Percentiles rank a stretch among this genome's conserved stretches.
Evolutionary conservation across 441 rosid genomes (phyloP).

Genomic region (Pelargonium citronellum): DNA sequence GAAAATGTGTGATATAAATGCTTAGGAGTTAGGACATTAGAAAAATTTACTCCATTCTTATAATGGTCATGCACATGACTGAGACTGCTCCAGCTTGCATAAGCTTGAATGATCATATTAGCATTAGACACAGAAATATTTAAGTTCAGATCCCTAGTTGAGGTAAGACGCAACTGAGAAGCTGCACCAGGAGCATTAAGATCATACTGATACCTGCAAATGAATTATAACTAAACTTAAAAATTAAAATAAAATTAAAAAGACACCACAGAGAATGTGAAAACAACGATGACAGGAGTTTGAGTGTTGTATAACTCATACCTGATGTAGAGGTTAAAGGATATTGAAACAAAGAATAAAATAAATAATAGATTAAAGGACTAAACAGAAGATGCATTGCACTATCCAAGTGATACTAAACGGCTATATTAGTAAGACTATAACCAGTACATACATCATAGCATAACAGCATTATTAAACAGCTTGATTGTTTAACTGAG

Average conservation of each 20-base stretch:
- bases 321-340: neutral
- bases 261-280: neutral
- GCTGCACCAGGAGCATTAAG: constrained; percentile 67
- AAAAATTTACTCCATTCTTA: constrained; percentile 45
- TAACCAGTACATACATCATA: neutral
- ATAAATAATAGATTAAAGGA: too few relatives aligned
- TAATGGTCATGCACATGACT: constrained; percentile 46
- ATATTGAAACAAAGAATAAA: neutral
- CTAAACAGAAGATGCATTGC: neutral
- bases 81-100: constrained; percentile 93
- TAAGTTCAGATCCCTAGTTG: constrained; percentile 72
- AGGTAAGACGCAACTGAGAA: constrained; percentile 75
- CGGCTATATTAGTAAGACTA: neutral
- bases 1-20: neutral
- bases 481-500: neutral
- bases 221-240: constrained; percentile 6
- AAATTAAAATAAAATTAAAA: neutral
- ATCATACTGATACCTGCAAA: constrained; percentile 79
- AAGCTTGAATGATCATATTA: constrained; percentile 94
- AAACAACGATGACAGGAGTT: neutral
- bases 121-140: constrained; percentile 78
- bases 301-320: neutral
- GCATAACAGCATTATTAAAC: neutral
- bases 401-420: neutral
- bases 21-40: constrained; percentile 5